Conservation (phyloP, 805 yeast genomes). For the Hanseniaspora thailandica region DNA sequence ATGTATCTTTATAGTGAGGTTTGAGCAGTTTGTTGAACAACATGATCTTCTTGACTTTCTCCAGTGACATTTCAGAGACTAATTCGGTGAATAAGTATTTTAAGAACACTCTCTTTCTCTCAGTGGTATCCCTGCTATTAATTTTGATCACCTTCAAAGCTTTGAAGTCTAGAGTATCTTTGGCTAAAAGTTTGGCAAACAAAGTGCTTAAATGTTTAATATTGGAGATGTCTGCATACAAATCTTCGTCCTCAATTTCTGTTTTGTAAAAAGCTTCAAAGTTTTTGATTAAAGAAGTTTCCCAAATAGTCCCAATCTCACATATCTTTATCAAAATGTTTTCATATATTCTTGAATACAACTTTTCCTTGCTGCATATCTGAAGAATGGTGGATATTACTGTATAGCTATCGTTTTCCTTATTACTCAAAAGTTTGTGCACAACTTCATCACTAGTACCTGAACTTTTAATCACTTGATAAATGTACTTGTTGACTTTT, state of each 20-base stretch:
- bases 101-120: conserved; percentile 68
- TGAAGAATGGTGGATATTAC: conserved; percentile 55
- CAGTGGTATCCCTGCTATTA: conserved; percentile 61
- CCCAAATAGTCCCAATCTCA: conserved; percentile 45
- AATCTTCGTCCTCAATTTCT: conserved; percentile 51
- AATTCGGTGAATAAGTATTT: conserved; percentile 72
- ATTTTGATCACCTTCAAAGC: conserved; percentile 44
- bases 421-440: conserved; percentile 59
- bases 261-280: conserved; percentile 47
- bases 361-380: conserved; percentile 74
- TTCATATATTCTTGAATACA: conserved; percentile 79
- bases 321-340: conserved; percentile 58
- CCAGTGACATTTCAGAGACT: conserved; percentile 57
- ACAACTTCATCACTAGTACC: conserved; percentile 88
- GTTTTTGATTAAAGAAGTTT: conserved; percentile 36
- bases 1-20: conserved; percentile 36
- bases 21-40: conserved; percentile 42
- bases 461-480: conserved; percentile 75
- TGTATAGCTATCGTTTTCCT: conserved; percentile 30
- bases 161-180: conserved; percentile 57
- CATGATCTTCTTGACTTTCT: conserved; percentile 35
- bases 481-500: conserved; percentile 73
- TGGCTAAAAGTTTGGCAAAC: conserved; percentile 73
- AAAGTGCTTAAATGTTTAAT: conserved; percentile 69
- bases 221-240: conserved; percentile 35